Conservation (phyloP, 2,329 filamentous ascomycete genomes). For the Pseudohalonectria lignicola region DNA sequence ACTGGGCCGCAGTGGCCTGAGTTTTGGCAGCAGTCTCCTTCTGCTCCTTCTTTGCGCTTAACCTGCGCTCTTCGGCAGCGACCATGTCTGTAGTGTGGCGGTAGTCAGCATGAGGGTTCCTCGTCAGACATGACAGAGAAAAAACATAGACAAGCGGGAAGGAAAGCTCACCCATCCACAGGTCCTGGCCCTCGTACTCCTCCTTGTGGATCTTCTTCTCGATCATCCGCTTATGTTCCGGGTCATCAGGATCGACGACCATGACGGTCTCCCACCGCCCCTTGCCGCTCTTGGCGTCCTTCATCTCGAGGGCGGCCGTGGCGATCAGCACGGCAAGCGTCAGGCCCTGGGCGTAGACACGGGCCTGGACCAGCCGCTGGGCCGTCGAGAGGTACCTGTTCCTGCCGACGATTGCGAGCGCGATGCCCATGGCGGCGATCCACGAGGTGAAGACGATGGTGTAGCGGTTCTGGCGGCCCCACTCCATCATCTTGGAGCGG, state of each 20-base stretch:
- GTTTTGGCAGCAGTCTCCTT: slow-evolving; percentile 7
- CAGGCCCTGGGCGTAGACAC: slow-evolving; percentile 86
- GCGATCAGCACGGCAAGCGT: slow-evolving; percentile 77
- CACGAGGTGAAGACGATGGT: slow-evolving; percentile 73
- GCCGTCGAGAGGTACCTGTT: slow-evolving; percentile 62
- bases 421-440: slow-evolving; percentile 68
- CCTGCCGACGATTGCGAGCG: slow-evolving; percentile 65
- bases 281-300: slow-evolving; percentile 64
- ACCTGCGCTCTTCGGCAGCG: slow-evolving; percentile 59
- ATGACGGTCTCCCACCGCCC: slow-evolving; percentile 78
- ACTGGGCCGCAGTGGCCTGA: not conserved
- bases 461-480: slow-evolving; percentile 74
- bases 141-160: slow-evolving; percentile 3
- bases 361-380: slow-evolving; percentile 89
- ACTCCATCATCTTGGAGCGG: slow-evolving; percentile 54
- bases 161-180: slow-evolving; percentile 67
- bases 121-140: no score
- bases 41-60: slow-evolving; percentile 27
- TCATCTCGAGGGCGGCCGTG: slow-evolving; percentile 69
- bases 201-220: slow-evolving; percentile 85
- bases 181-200: slow-evolving; percentile 76
- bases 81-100: slow-evolving; percentile 56
- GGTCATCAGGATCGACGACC: slow-evolving; percentile 71
- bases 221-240: slow-evolving; percentile 69
- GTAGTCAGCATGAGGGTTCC: slow-evolving; percentile 6